A percentile compares a stretch with the other conserved stretches of the same genome.
Conservation (phyloP, 352 stramenopile genomes). For the Pythium dissimile region DNA sequence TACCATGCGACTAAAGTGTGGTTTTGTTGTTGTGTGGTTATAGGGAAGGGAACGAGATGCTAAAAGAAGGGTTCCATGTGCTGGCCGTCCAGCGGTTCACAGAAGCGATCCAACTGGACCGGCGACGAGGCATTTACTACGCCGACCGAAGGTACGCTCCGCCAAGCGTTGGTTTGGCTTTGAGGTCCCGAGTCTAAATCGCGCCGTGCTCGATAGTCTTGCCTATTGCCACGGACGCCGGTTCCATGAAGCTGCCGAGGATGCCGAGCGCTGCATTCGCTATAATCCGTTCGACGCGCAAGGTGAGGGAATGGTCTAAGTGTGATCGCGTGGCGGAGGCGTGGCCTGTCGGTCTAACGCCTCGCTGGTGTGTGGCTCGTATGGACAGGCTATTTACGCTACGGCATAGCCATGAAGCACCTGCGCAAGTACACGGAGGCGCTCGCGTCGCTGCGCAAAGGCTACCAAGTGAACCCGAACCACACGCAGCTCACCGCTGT, state of each 20-base stretch:
- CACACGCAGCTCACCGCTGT: slow-evolving; percentile 58
- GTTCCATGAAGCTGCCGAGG: slow-evolving; percentile 86
- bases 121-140: slow-evolving; percentile 89
- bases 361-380: neutral
- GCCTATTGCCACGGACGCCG: slow-evolving; percentile 61
- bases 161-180: neutral
- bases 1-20: neutral
- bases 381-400: slow-evolving; percentile 83
- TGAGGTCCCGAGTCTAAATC: neutral
- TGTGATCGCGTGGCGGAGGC: neutral
- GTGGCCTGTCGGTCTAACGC: neutral
- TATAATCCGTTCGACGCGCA: slow-evolving; percentile 94
- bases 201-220: slow-evolving; percentile 30
- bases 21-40: neutral
- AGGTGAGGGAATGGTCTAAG: slow-evolving; percentile 31
- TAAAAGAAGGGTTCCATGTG: slow-evolving; percentile 87
- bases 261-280: slow-evolving; percentile 87
- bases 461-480: slow-evolving; percentile 69
- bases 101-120: slow-evolving; percentile 87
- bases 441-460: slow-evolving; percentile 57
- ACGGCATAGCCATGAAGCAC: slow-evolving; percentile 89
- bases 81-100: slow-evolving; percentile 92
- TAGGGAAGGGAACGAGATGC: slow-evolving; percentile 89
- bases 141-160: slow-evolving; percentile 76
- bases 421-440: slow-evolving; percentile 75